Evolutionary conservation across 805 yeast species (phyloP).

Genomic region (Schwanniomyces yamadae): DNA sequence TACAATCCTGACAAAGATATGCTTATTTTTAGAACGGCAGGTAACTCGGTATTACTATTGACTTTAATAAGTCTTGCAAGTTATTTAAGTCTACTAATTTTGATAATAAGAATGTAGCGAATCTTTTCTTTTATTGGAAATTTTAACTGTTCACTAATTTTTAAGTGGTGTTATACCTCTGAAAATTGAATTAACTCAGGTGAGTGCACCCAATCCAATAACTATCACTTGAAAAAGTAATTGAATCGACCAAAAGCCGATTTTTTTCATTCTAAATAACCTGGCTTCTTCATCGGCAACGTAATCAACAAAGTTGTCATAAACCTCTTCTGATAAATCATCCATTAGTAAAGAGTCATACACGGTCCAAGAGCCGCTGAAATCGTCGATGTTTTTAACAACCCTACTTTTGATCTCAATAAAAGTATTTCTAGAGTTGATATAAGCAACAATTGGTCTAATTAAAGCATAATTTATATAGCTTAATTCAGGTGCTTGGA

Average conservation of each 20-base stretch:
- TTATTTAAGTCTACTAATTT: slow-evolving; percentile 50
- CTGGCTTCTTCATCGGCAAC: slow-evolving; percentile 85
- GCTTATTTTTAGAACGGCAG: slow-evolving; percentile 57
- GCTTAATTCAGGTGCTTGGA: slow-evolving; percentile 83
- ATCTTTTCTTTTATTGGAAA: background rate
- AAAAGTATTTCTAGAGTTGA: slow-evolving; percentile 84
- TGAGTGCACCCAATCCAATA: slow-evolving; percentile 71
- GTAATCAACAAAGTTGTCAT: slow-evolving; percentile 84
- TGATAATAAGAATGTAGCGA: slow-evolving; percentile 45
- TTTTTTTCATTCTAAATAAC: slow-evolving; percentile 68
- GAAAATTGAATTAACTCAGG: slow-evolving; percentile 8
- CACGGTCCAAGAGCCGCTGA: slow-evolving; percentile 95
- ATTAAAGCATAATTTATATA: slow-evolving; percentile 89
- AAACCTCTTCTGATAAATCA: slow-evolving; percentile 84
- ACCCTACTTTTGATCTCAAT: slow-evolving; percentile 85
- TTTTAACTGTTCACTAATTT: too few species aligned
- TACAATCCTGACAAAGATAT: slow-evolving; percentile 36
- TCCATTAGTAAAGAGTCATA: slow-evolving; percentile 91
- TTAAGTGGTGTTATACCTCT: too few species aligned
- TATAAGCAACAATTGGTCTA: slow-evolving; percentile 93
- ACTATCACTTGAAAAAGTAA: slow-evolving; percentile 75
- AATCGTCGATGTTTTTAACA: slow-evolving; percentile 74
- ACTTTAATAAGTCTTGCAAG: slow-evolving; percentile 49
- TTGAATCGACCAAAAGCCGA: slow-evolving; percentile 92
- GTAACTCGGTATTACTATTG: slow-evolving; percentile 56